phyloP scores from a whole-genome alignment of 176 grass and related monocot species.

The Eleusine indica region DNA sequence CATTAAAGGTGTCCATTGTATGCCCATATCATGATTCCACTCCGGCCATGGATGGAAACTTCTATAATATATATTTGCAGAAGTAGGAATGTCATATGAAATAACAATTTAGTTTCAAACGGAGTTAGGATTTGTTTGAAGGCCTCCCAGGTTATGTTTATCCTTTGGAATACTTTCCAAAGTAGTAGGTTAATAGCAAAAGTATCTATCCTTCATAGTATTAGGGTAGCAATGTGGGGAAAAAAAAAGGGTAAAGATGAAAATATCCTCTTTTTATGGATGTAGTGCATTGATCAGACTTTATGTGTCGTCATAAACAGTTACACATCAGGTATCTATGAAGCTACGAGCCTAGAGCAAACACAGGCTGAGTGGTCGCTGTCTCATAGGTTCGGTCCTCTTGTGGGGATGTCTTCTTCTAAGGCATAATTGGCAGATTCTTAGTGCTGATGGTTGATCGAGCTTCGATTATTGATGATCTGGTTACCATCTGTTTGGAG shows the following conservation, averaged over 20 bases:
- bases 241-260: not conserved
- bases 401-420: not conserved
- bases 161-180: not conserved
- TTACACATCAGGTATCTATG: conserved; percentile 9
- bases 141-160: not conserved
- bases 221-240: not conserved
- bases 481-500: not conserved
- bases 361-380: not conserved
- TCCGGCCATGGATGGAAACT: not conserved
- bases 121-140: not conserved
- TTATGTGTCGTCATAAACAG: conserved; percentile 27
- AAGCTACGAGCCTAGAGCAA: not conserved
- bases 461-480: not conserved
- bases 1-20: not conserved
- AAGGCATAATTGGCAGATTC: not conserved
- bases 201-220: not conserved
- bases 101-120: not conserved
- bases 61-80: not conserved
- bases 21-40: not conserved
- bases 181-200: not conserved
- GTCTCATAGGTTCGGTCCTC: not conserved
- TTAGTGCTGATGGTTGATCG: conserved; percentile 23
- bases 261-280: not conserved
- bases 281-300: not conserved
- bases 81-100: not conserved